A percentile compares a stretch with the other conserved stretches of the same genome.
Conservation (phyloP, 1,284 basidiomycete species). For the Afroboletus lepidellus region DNA sequence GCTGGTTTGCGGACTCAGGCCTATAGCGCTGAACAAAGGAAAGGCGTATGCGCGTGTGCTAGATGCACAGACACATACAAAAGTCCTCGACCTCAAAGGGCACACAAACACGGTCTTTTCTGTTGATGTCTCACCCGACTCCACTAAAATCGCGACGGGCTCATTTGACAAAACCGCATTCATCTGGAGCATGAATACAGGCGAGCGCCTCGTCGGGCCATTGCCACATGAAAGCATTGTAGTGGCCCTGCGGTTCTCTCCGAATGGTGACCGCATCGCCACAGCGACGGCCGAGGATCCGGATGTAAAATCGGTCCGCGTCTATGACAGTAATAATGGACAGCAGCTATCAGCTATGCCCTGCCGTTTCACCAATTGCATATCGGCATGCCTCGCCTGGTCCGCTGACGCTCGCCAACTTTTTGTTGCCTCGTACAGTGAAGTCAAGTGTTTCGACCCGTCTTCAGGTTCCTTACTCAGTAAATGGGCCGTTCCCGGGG, state of each 20-base stretch:
- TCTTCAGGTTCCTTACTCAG: not conserved
- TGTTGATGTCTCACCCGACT: no score
- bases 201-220: not conserved
- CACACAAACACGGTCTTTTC: no score
- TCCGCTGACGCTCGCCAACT: not conserved
- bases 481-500: not conserved
- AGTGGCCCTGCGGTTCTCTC: not conserved
- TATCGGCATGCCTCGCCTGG: no score
- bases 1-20: not conserved
- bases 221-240: not conserved
- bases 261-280: not conserved
- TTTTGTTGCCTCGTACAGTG: not conserved
- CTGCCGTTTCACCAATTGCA: no score
- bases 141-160: no score
- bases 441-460: not conserved
- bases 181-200: not conserved
- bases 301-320: not conserved
- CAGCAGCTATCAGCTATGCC: no score
- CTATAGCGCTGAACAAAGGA: not conserved
- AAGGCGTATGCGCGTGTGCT: no score
- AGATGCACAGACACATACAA: not conserved
- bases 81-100: not conserved
- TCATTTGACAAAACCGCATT: not conserved
- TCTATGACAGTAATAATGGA: no score
- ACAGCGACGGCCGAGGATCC: not conserved